These are phyloP conservation scores for Azolla pinnata DNA, from an alignment of 75 land plant genomes.

Conservation along the genomic window DNA sequence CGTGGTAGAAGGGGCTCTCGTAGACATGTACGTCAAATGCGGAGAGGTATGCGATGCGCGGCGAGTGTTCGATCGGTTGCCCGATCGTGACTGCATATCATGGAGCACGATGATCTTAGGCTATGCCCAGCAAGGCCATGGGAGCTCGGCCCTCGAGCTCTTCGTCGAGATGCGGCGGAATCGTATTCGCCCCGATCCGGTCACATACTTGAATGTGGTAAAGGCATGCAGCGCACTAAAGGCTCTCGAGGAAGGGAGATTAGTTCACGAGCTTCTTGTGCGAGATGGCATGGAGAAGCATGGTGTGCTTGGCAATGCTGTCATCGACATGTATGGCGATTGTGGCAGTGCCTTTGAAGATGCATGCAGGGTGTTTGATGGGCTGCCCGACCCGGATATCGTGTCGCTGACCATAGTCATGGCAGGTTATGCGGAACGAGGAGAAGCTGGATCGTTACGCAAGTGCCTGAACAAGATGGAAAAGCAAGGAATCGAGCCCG, in stretches of 20 bases:
- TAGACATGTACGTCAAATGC: constrained; percentile 27
- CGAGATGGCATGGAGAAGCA: not conserved
- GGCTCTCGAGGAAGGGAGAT: constrained; percentile 4
- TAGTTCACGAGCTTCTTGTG: constrained; percentile 3
- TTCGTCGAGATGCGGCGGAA: constrained; percentile 4
- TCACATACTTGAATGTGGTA: constrained; percentile 1
- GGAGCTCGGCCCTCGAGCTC: not conserved
- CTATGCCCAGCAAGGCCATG: constrained; percentile 11
- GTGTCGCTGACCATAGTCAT: not conserved
- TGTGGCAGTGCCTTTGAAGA: constrained; percentile 6
- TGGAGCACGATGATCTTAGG: constrained; percentile 14
- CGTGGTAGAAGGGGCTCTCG: constrained; percentile 10
- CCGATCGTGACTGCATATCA: constrained; percentile 6
- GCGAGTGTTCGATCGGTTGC: constrained; percentile 9
- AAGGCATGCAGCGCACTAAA: not conserved
- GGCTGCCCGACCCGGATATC: not conserved
- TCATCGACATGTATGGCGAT: constrained; percentile 12
- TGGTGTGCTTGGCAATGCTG: constrained; percentile 2
- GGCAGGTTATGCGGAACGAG: constrained; percentile 20
- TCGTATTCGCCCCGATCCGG: not conserved
- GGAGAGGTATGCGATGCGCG: constrained; percentile 15
- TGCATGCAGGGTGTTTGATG: constrained; percentile 12
- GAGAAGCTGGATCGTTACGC: constrained; percentile 31
- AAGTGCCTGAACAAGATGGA: constrained; percentile 32
- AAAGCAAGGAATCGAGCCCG: constrained; percentile 21